A percentile compares a stretch with the other conserved stretches of the same genome.
phyloP scores from a whole-genome alignment of 352 stramenopile species.

The Phytophthora pluvialis region DNA sequence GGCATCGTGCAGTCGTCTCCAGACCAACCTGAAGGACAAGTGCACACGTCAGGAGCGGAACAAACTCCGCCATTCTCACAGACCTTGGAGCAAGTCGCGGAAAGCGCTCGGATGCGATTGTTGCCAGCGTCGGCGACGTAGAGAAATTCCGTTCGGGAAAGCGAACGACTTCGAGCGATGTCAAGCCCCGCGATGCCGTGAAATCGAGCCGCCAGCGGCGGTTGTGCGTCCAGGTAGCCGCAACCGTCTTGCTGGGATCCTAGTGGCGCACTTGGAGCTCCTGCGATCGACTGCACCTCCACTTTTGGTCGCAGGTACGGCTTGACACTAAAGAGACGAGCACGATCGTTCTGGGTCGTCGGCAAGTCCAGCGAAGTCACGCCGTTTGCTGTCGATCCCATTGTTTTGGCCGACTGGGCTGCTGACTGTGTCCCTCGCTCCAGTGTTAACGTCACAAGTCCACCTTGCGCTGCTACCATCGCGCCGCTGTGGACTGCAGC shows the following conservation, averaged over 20 bases:
- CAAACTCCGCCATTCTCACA: conserved; percentile 96
- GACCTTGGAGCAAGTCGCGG: conserved; percentile 90
- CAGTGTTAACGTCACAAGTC: conserved; percentile 81
- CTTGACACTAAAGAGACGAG: conserved; percentile 66
- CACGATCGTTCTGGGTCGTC: conserved; percentile 30
- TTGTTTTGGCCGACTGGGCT: conserved; percentile 2
- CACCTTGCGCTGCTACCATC: conserved; percentile 45
- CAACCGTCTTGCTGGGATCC: conserved; percentile 86
- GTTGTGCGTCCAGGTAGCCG: conserved; percentile 87
- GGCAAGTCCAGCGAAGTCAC: conserved; percentile 64
- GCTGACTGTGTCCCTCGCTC: conserved; percentile 44
- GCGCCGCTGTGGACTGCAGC: conserved; percentile 92
- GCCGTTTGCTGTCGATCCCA: conserved; percentile 59
- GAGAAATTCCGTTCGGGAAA: conserved; percentile 68
- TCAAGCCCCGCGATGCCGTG: conserved; percentile 45
- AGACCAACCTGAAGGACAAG: conserved; percentile 87
- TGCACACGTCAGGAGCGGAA: conserved; percentile 85
- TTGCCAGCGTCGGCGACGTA: conserved; percentile 95
- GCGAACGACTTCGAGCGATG: conserved; percentile 32
- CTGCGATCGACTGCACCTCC: conserved; percentile 92
- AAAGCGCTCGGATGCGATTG: conserved; percentile 92
- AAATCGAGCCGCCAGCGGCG: conserved; percentile 82
- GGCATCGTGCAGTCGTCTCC: conserved; percentile 92
- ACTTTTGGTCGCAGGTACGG: conserved; percentile 58
- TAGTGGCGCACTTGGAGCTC: conserved; percentile 80